Base-by-base conservation (phyloP, 441 rosid species). In the Gossypium aridum region DNA sequence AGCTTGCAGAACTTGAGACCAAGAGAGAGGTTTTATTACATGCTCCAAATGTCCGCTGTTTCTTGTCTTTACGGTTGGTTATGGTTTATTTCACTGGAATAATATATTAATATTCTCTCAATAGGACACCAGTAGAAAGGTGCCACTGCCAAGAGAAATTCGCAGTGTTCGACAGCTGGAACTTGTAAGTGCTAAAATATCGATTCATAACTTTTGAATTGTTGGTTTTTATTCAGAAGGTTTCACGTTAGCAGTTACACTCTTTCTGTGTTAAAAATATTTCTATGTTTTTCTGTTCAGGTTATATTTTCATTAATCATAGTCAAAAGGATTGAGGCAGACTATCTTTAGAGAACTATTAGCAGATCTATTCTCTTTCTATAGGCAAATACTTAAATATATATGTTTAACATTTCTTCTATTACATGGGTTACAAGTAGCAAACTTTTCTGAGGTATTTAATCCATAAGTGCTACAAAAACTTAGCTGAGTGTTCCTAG, bases 1-100 rank as follows among this genome's bases (percentile, higher is more conserved):
- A 90, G 85, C 96, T 96, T 79, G 99, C 99, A 51, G 98, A 96
- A 80, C 91, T 93, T 75, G 99, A 96, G 83, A 93, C 97, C 71
- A 90, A 88, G 83, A 96, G 93, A 90, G 98, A 96, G 99, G 99
- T 96, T 96, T 75, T 39, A 87, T 77, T 62, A 28, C 68, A 39
- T 77, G 47, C 47, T 79, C 23, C 2, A 63, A 73, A 62, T 51
- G 56, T 78, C 79, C 68, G 49, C 28, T 66, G 39, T 70, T 39
- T 61, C n/a, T 75, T 34, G 64, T 55, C 47, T 70, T 72, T 74
- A 73, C 71, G 76, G 71, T 73, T 72, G 64, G 70, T 31, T 26
- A 39, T 53, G 3, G 49, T 69, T 31, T 55, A 56, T 70, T 73
- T 60, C 70, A 7, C 19, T 47, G 25, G 5, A 74, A 59, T 74